phyloP scores from a whole-genome alignment of 2,329 filamentous ascomycete genomes.

The Ophiostoma ulmi region DNA sequence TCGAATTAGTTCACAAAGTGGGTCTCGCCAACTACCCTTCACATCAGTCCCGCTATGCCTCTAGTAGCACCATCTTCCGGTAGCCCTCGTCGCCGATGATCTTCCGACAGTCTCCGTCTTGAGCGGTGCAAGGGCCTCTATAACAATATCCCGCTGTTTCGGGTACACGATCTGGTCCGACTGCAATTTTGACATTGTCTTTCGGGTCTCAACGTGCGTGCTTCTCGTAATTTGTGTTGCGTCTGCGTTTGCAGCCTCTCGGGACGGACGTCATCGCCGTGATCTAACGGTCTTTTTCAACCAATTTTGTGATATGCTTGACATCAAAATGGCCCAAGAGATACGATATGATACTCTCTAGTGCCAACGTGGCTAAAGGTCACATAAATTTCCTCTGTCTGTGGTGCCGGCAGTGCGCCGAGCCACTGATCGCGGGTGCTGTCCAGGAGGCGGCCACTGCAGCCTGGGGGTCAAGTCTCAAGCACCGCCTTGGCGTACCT shows the following conservation, averaged over 20 bases:
- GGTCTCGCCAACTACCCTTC: neutral
- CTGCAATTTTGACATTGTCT: neutral
- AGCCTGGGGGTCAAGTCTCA: too few relatives aligned
- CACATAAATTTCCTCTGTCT: too few relatives aligned
- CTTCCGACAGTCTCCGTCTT: neutral
- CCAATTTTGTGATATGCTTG: neutral
- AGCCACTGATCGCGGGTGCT: too few relatives aligned
- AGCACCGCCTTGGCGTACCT: too few relatives aligned
- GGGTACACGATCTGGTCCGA: neutral
- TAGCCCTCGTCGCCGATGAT: neutral
- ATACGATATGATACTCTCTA: neutral
- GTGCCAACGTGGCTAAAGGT: too few relatives aligned
- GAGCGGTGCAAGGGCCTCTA: neutral
- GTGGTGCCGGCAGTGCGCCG: too few relatives aligned
- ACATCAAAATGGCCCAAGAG: neutral
- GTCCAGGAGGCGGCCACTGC: too few relatives aligned
- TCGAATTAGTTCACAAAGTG: neutral
- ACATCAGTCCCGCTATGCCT: neutral
- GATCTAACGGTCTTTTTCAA: neutral
- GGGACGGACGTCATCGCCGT: neutral
- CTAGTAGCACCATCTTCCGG: neutral
- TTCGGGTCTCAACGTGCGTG: neutral
- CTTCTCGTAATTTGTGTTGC: neutral
- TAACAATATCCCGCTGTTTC: neutral
- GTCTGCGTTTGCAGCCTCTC: neutral